phyloP scores from a whole-genome alignment of 495 filamentous ascomycete species.

The Neurospora africana region DNA sequence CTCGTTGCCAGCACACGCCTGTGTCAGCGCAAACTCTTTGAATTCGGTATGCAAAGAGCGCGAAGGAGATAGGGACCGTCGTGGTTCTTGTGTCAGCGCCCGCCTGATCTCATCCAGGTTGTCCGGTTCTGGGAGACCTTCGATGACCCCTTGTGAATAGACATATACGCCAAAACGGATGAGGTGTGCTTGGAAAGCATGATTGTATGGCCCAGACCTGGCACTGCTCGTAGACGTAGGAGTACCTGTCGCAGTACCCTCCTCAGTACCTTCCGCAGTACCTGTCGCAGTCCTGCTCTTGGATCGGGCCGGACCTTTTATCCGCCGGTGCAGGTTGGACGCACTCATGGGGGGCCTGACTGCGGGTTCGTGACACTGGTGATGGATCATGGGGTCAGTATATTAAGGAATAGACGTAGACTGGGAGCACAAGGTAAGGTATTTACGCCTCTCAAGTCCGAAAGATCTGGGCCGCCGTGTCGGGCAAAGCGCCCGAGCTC shows the following conservation, averaged over 20 bases:
- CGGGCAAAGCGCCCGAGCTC: not conserved
- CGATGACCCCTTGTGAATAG: too few species aligned
- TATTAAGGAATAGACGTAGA: not conserved
- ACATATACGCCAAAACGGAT: not conserved
- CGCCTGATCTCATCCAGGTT: not conserved
- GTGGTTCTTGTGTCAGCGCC: not conserved
- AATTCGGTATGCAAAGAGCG: not conserved
- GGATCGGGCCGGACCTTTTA: not conserved
- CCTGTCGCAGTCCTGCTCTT: not conserved
- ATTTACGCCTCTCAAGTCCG: not conserved
- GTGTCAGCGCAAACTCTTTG: fast-evolving
- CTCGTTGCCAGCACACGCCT: not conserved
- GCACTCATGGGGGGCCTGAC: not conserved
- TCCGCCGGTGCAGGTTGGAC: not conserved
- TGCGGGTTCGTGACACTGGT: not conserved
- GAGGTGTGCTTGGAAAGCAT: not conserved
- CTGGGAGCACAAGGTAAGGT: not conserved
- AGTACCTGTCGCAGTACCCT: too few species aligned
- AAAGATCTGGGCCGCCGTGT: not conserved
- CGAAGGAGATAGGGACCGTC: not conserved
- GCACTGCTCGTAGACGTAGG: not conserved
- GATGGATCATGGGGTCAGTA: not conserved
- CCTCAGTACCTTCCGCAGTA: not conserved
- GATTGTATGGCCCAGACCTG: not conserved
- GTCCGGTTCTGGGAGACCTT: not conserved